phyloP scores from a whole-genome alignment of 495 filamentous ascomycete species.

The Bacidia rubella region DNA sequence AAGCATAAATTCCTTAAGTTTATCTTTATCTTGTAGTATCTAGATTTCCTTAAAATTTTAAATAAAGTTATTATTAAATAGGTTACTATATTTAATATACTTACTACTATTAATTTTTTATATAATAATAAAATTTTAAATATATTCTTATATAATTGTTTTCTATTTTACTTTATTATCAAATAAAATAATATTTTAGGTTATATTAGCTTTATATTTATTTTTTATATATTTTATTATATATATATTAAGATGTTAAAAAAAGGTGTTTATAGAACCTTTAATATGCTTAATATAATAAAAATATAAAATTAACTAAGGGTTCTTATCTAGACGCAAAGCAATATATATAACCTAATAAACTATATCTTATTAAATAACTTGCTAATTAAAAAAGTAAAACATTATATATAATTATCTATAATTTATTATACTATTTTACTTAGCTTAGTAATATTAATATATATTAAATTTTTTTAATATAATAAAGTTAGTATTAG shows the following conservation, averaged over 20 bases:
- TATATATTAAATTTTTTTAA: slow-evolving; percentile 1
- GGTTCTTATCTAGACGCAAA: not conserved
- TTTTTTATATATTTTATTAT: not conserved
- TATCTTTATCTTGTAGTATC: not conserved
- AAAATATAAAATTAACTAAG: not conserved
- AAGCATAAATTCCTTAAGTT: not conserved
- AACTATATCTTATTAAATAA: not conserved
- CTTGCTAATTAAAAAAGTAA: not conserved
- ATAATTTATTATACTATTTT: not conserved
- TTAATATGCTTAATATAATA: slow-evolving; percentile 1
- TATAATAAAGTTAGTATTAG: not conserved
- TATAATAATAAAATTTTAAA: not conserved
- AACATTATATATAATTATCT: not conserved
- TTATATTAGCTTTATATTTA: not conserved
- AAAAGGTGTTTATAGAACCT: not conserved
- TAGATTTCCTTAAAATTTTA: not conserved
- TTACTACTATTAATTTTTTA: not conserved
- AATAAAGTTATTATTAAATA: not conserved
- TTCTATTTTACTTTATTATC: not conserved
- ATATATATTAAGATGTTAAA: not conserved
- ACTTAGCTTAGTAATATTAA: not conserved
- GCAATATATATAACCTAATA: slow-evolving; percentile 1
- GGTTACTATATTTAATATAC: not conserved
- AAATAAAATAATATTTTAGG: not conserved
- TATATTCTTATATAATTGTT: not conserved